Evolutionary conservation across 345 rosid species (phyloP).

Genomic region (Hypericum perforatum): DNA sequence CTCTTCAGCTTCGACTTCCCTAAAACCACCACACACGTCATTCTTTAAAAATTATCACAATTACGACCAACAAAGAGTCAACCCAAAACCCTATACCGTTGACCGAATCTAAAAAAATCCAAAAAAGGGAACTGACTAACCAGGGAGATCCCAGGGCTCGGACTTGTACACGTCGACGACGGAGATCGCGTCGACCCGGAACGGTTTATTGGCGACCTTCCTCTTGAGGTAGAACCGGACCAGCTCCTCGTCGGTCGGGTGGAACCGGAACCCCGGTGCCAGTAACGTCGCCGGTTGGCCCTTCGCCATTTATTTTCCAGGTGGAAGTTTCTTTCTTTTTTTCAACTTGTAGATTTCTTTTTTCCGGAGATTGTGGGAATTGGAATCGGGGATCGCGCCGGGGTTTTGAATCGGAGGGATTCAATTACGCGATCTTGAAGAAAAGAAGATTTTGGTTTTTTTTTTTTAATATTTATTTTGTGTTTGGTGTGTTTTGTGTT

Average conservation of each 20-base stretch:
- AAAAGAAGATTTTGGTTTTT: too few species aligned
- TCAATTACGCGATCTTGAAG: too few species aligned
- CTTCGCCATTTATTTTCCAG: too few species aligned
- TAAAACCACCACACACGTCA: conserved; percentile 13
- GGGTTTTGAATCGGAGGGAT: too few species aligned
- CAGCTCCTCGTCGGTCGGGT: conserved; percentile 92
- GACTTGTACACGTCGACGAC: conserved; percentile 64
- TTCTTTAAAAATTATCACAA: neutral
- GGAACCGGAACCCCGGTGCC: conserved; percentile 90
- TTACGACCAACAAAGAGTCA: neutral
- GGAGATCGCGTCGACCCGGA: conserved; percentile 62
- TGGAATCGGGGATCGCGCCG: too few species aligned
- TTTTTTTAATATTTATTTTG: too few species aligned
- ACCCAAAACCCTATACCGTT: neutral
- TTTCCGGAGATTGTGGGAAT: too few species aligned
- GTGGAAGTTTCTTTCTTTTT: too few species aligned
- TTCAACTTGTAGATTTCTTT: too few species aligned
- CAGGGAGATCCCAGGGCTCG: conserved; percentile 98
- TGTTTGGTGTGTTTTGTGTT: too few species aligned
- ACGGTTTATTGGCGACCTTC: conserved; percentile 62
- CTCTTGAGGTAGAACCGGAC: conserved; percentile 84
- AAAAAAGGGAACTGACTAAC: conserved; percentile 13
- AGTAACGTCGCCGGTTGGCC: conserved; percentile 40
- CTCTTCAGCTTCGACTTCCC: conserved; percentile 70
- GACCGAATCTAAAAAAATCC: conserved; percentile 5